Evolutionary conservation across 2,329 filamentous ascomycete species (phyloP), one percentile per base, ranked within the genome.

Genomic region (Microcyclosporella mali): DNA sequence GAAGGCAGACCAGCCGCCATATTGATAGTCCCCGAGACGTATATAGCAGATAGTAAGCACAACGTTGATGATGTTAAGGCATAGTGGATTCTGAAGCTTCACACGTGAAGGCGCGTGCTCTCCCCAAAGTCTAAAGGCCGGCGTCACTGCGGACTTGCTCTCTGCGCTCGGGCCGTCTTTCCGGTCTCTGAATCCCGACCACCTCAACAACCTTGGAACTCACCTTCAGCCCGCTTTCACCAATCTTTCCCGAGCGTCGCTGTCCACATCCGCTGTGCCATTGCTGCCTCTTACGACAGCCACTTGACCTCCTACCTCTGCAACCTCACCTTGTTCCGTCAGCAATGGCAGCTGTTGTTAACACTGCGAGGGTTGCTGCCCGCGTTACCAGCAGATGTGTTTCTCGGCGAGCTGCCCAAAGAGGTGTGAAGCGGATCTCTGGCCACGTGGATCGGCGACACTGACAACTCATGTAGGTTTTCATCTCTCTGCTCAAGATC

Each of bases 311-410:
- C 21, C 21, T 25, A n/a, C 9, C 21, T 25, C 21, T 9, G 21
- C 21, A 9, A 25, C 21, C 21, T n/a, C n/a, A 25, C 15, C 10
- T 18, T 36, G 18, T 19, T 19, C n/a, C 27, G 32, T 38, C 43
- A 50, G 43, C 45, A 48, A 62, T 62, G 60, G 57, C 60, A 33
- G 54, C 47, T 39, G 47, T 61, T n/a, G 43, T 47, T 21, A 56
- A 52, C 38, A 55, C 51, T 15, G 57, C 54, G 40, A 50, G 57
- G 32, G 48, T 57, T 17, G 57, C 56, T 29, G 55, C 56, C 33
- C 58, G 59, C 33, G 43, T 57, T 28, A 56, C 53, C 30, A 49
- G 52, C 46, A 52, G 53, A 55, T 52, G 55, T 55, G 54, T 55
- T 15, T 44, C 52, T 39, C 45, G 45, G 37, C 44, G 45, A 35